phyloP scores from a whole-genome alignment of 768 basidiomycete species.

The Clitopilus hobsonii region DNA sequence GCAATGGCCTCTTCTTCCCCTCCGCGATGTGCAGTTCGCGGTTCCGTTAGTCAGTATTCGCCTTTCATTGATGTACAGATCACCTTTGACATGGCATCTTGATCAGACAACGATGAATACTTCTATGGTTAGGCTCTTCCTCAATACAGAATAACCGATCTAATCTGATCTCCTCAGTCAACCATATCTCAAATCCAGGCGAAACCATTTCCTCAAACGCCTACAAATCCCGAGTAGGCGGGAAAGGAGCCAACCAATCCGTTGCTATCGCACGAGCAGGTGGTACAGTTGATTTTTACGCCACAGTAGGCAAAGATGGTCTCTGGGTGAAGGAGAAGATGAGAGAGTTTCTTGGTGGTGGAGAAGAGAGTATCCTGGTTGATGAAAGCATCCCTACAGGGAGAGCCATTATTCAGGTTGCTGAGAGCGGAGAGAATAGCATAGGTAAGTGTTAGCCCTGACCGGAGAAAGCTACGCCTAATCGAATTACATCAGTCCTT shows the following conservation, averaged over 20 bases:
- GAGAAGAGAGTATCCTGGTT: slow-evolving; percentile 32
- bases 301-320: slow-evolving; percentile 51
- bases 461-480: background rate
- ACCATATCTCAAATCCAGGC: slow-evolving; percentile 48
- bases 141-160: background rate
- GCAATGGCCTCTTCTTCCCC: background rate
- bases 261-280: slow-evolving; percentile 52
- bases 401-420: slow-evolving; percentile 57
- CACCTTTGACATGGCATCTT: too few species aligned
- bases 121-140: slow-evolving; percentile 41
- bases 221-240: slow-evolving; percentile 48
- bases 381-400: slow-evolving; percentile 39
- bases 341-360: slow-evolving; percentile 24
- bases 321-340: slow-evolving; percentile 40
- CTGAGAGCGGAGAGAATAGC: slow-evolving; percentile 54
- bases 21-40: background rate
- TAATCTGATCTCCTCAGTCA: slow-evolving; percentile 28
- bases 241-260: slow-evolving; percentile 65
- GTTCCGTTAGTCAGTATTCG: background rate
- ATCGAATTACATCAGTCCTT: slow-evolving; percentile 33
- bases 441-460: slow-evolving; percentile 38
- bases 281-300: slow-evolving; percentile 41
- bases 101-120: slow-evolving; percentile 55
- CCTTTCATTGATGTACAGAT: too few species aligned
- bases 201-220: slow-evolving; percentile 53